Evolutionary conservation across 164 flowering plant genomes (phyloP).

Genomic region (Macadamia integrifolia): DNA sequence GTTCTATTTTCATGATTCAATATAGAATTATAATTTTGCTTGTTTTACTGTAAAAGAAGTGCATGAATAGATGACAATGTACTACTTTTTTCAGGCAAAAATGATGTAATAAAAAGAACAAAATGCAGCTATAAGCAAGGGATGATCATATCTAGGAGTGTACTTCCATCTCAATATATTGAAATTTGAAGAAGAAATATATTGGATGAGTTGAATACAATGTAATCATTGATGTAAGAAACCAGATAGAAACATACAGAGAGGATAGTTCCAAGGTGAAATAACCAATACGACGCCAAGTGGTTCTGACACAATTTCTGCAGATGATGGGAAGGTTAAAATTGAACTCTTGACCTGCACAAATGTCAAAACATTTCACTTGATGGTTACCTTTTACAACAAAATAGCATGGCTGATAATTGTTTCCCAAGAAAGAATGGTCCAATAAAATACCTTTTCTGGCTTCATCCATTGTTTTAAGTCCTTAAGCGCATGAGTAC

Average conservation of each 20-base stretch:
- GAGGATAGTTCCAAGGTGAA: conserved; percentile 75
- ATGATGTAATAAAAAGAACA: no score
- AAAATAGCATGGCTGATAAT: neutral
- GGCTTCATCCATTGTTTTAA: conserved; percentile 27
- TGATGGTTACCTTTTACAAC: neutral
- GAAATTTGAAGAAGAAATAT: neutral
- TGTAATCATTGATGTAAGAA: neutral
- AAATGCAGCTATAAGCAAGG: neutral
- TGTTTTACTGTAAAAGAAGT: no score
- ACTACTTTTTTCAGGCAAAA: no score
- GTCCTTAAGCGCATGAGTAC: conserved; percentile 16
- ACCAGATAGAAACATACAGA: conserved; percentile 39
- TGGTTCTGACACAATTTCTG: conserved; percentile 73
- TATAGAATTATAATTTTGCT: no score
- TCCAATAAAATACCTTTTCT: conserved; percentile 31
- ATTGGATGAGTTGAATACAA: neutral
- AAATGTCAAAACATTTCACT: neutral
- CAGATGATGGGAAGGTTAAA: conserved; percentile 54
- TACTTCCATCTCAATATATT: neutral
- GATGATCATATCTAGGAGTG: neutral
- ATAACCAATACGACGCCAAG: conserved; percentile 62
- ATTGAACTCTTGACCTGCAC: conserved; percentile 50
- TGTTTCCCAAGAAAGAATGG: neutral
- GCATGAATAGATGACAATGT: no score
- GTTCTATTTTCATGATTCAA: no score